A percentile compares a stretch with the other conserved stretches of the same genome.
Evolutionary conservation across 345 rosid species (phyloP).

Genomic region (Acer yangbiense): DNA sequence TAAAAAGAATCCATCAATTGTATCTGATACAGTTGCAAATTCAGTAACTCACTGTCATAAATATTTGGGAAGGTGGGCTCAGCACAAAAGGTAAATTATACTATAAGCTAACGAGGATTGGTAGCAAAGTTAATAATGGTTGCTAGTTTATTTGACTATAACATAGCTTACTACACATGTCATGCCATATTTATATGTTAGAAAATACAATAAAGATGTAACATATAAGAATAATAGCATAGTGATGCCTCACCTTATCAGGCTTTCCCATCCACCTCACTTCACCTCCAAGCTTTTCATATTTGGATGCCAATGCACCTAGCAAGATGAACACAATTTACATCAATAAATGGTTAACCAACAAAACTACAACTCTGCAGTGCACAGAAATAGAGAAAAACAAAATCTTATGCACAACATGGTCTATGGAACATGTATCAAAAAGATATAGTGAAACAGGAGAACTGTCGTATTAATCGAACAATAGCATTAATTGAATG

Average conservation of each 20-base stretch:
- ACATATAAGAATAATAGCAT: neutral
- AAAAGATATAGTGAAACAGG: neutral
- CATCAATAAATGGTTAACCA: neutral
- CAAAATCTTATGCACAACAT: neutral
- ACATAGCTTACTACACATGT: neutral
- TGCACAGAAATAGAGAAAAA: neutral
- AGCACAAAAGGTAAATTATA: constrained; percentile 2
- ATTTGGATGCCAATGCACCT: constrained; percentile 85
- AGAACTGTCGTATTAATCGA: neutral
- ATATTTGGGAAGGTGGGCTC: neutral
- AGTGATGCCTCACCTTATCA: constrained; percentile 52
- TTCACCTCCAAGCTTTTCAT: constrained; percentile 87
- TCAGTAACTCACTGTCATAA: neutral
- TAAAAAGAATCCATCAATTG: neutral
- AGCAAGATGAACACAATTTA: constrained; percentile 5
- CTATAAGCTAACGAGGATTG: neutral
- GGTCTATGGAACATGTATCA: neutral
- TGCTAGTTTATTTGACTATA: neutral
- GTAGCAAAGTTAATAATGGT: neutral
- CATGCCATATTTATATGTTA: neutral
- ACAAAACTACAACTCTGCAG: neutral
- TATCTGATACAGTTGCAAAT: neutral
- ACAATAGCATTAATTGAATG: neutral
- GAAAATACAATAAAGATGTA: neutral
- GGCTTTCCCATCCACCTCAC: constrained; percentile 99